Percentiles rank a stretch among this genome's conserved stretches.
phyloP scores from a whole-genome alignment of 768 basidiomycete genomes.

The Tubosaeta sp. region DNA sequence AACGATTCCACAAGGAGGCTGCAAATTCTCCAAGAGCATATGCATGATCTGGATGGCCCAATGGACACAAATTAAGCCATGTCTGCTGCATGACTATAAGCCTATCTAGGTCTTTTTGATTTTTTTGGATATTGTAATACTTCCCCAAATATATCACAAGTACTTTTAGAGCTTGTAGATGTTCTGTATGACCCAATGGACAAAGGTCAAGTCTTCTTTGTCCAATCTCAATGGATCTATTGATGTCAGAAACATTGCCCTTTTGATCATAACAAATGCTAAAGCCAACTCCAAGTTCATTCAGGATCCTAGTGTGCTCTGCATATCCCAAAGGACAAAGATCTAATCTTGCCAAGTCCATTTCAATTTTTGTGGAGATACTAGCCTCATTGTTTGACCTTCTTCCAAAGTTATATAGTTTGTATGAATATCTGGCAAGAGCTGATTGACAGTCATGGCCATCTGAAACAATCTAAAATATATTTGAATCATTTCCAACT shows the following conservation, averaged over 20 bases:
- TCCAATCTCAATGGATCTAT: no score
- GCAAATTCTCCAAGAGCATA: no score
- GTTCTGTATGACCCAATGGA: no score
- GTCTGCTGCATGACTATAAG: no score
- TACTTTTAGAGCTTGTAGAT: no score
- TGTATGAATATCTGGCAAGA: neutral
- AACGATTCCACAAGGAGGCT: no score
- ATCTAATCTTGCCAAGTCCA: neutral
- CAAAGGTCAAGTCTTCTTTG: no score
- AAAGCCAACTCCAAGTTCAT: neutral
- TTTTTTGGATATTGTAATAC: no score
- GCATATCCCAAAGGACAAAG: neutral
- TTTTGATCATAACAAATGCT: neutral
- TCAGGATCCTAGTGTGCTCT: neutral
- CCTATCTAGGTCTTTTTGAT: no score
- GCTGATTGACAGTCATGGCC: neutral
- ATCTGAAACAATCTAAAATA: neutral
- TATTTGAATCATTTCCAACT: neutral
- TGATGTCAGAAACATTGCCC: neutral
- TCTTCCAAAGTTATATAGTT: neutral
- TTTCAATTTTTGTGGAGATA: neutral
- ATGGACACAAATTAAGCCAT: no score
- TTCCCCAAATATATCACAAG: no score
- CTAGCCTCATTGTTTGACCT: neutral
- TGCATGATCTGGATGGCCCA: no score